phyloP scores from a whole-genome alignment of 1,139 yeast genomes.

The Debaryomyces udenii region DNA sequence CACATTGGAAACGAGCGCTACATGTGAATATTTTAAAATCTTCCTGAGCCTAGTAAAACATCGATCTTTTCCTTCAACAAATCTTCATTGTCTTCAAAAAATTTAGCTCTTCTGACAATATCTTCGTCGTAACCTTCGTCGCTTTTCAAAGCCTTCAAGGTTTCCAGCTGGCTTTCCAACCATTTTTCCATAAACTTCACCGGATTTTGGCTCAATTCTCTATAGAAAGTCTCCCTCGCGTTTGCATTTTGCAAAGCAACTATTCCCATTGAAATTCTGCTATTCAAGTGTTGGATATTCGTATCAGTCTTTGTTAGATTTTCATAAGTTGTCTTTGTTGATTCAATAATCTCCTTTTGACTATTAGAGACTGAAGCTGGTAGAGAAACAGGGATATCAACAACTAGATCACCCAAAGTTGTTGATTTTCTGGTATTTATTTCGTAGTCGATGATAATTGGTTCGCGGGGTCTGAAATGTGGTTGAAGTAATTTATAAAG shows the following conservation, averaged over 20 bases:
- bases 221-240: slow-evolving; percentile 59
- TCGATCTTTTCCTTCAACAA: slow-evolving; percentile 76
- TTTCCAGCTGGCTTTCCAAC: slow-evolving; percentile 73
- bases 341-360: slow-evolving; percentile 43
- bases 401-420: slow-evolving; percentile 77
- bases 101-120: slow-evolving; percentile 77
- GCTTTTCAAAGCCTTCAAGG: slow-evolving; percentile 74
- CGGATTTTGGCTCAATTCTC: slow-evolving; percentile 75
- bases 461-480: slow-evolving; percentile 74
- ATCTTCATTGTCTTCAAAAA: slow-evolving; percentile 70
- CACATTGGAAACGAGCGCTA: background rate
- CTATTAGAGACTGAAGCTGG: slow-evolving; percentile 46
- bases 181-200: slow-evolving; percentile 72
- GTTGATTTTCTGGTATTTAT: slow-evolving; percentile 75
- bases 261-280: slow-evolving; percentile 61
- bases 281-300: slow-evolving; percentile 58
- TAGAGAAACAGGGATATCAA: slow-evolving; percentile 72
- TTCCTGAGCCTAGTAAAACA: slow-evolving; percentile 54
- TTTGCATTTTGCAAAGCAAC: slow-evolving; percentile 65
- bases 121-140: slow-evolving; percentile 94
- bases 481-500: slow-evolving; percentile 65
- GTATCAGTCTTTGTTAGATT: slow-evolving; percentile 48
- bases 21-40: slow-evolving; percentile 18
- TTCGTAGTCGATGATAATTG: slow-evolving; percentile 74
- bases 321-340: slow-evolving; percentile 43